phyloP scores from a whole-genome alignment of 768 basidiomycete genomes.

The Tubosaeta sp. region DNA sequence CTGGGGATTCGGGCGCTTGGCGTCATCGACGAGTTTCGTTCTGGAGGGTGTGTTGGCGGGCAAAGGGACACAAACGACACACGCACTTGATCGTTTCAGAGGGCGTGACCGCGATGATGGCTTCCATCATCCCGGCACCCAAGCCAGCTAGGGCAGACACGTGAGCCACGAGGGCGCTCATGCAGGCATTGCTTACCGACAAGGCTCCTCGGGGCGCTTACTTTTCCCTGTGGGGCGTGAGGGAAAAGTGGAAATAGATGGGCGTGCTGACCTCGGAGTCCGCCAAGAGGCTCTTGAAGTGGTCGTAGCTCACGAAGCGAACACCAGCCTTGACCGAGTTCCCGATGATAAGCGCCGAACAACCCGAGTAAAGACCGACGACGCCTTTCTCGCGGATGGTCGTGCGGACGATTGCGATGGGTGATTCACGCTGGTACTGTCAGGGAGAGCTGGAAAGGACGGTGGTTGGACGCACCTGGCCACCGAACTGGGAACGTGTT shows the following conservation, averaged over 20 bases:
- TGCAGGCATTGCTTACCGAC: constrained; percentile 46
- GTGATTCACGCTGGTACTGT: constrained; percentile 53
- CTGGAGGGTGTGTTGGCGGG: constrained; percentile 36
- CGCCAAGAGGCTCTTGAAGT: constrained; percentile 79
- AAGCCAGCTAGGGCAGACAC: constrained; percentile 51
- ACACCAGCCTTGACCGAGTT: constrained; percentile 95
- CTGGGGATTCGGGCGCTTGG: constrained; percentile 77
- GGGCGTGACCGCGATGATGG: constrained; percentile 91
- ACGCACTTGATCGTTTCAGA: constrained; percentile 97
- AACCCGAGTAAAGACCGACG: constrained; percentile 88
- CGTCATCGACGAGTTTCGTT: constrained; percentile 95
- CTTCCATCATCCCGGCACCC: constrained; percentile 89
- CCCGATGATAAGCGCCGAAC: constrained; percentile 82
- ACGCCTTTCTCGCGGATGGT: constrained; percentile 77
- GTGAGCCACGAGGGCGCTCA: constrained; percentile 8
- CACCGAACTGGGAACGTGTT: constrained; percentile 89
- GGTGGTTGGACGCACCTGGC: constrained; percentile 44
- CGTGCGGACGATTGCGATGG: constrained; percentile 66
- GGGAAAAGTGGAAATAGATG: neutral
- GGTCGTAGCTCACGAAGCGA: constrained; percentile 91
- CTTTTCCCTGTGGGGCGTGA: constrained; percentile 65
- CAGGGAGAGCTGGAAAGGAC: neutral
- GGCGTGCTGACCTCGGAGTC: constrained; percentile 65
- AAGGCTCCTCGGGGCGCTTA: constrained; percentile 80
- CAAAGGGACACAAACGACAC: neutral